Evolutionary conservation across 352 stramenopile species (phyloP), one percentile per base, ranked within the genome.

Genomic region (Pythium phragmiticola): DNA sequence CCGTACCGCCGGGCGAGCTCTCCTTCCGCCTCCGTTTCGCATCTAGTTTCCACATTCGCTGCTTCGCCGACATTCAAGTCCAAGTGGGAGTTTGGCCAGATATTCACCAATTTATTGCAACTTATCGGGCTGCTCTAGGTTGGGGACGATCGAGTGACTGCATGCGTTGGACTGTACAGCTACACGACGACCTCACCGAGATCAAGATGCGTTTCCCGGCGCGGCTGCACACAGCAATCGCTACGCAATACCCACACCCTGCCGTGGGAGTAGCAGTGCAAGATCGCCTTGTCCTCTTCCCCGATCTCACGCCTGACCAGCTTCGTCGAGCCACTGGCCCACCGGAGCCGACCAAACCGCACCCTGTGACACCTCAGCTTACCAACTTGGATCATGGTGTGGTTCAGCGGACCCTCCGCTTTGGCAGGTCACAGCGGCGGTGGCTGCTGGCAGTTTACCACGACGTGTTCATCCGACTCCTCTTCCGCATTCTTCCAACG

Each of bases 361-460:
- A 16, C 37, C 37, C 37, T 17, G 37, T 42, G 37, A 42, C 37
- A 16, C 3, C 14, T 12, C 11, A 11, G 11, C 37, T 42, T 12
- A 13, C 9, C 9, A 17, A 42, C 11, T 6, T 42, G 11, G 37
- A 17, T 42, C 11, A 16, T 2, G 14, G 14, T 4, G 37, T 4
- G 14, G 37, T 9, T 4, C 14, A 16, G 11, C 37, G 14, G 11
- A 42, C 37, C 11, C 9, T 42, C 37, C 9, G 14, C 37, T 42
- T 42, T 42, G 37, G 9, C 11, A 12, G 7, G 37, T 48, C 42
- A 7, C 42, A 48, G n/a, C 42, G 42, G 7, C 42, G 42, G 11
- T 64, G 52, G 36, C 33, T 50, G 36, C 47, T 41, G 9, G 37
- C 54, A 7, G 41, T 60, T 8, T 60, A 52, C 42, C 54, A 60